Conservation (phyloP, 148 eudicot species). For the Vaccinium corymbosum region DNA sequence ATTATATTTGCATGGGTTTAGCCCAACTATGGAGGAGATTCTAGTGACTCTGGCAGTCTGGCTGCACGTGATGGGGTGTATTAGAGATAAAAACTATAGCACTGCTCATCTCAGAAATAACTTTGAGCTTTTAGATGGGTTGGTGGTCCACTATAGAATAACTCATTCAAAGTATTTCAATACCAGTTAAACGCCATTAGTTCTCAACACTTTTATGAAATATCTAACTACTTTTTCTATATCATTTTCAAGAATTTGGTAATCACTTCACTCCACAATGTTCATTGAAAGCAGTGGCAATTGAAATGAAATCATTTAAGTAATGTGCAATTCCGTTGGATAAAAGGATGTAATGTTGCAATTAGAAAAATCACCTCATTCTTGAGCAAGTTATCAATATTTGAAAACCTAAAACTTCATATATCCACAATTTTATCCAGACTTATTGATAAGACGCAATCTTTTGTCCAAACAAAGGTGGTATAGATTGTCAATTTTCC, state of each 20-base stretch:
- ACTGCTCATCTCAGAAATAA: not conserved
- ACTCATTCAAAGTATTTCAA: not conserved
- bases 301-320: not conserved
- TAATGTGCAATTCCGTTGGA: no score
- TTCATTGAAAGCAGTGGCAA: not conserved
- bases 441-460: not conserved
- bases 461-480: not conserved
- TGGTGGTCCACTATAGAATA: not conserved
- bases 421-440: not conserved
- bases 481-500: not conserved
- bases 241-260: conserved; percentile 1
- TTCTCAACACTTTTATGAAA: not conserved
- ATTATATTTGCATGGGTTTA: not conserved
- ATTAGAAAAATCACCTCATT: not conserved
- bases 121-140: not conserved
- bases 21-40: not conserved
- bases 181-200: not conserved
- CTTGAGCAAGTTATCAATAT: not conserved
- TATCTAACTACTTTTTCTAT: not conserved
- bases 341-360: not conserved
- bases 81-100: not conserved
- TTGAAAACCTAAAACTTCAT: not conserved
- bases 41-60: not conserved
- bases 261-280: not conserved
- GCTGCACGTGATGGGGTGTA: not conserved